Base-by-base conservation (phyloP, 148 eudicot genomes). In the Rhododendron griersonianum region DNA sequence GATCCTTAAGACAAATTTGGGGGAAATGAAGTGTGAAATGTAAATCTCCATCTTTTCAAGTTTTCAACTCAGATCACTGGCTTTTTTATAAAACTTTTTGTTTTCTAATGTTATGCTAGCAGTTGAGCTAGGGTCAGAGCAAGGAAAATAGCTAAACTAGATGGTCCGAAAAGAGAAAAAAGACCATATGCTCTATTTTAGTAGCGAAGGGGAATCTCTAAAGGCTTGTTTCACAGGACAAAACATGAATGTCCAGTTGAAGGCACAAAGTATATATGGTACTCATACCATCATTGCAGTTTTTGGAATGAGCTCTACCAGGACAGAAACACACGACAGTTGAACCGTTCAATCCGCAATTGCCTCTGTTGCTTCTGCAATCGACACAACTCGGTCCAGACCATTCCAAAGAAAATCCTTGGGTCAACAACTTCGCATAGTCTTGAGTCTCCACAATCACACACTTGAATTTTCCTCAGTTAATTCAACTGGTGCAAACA, bases 291-390 rank as follows among this genome's bases (percentile, higher is more conserved):
- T 30, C 41, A 13, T 73, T 73, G 7, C 41, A 73, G 37, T 1
- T 4, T 73, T 15, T 14, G 19, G 19, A 14, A 75, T 37, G 92
- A 84, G 89, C 86, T 81, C 92, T 73, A 80, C 91, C 92, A 76
- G 25, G n/a, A 19, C 79, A 75, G 11, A 75, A 39, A 37, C 79
- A 37, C 45, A 75, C 0, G 13, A 37, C 25, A 8, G 11, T 75
- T 37, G 37, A 35, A 41, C 7, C 1, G 7, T 41, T 41, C 44
- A 41, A 41, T 41, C 44, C 44, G 7, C 44, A 39, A 39, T 39
- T 39, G 41, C 41, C 80, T 37, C 80, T 50, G 18, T 48, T 39
- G 50, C n/a, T 75, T 76, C n/a, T 41, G 13, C 80, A 76, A 23
- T 76, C 14, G 5, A 48, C 28, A 7, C 80, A 76, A 76, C 80